phyloP scores from a whole-genome alignment of 2,329 filamentous ascomycete genomes.

The Ceratocystis huliohia region DNA sequence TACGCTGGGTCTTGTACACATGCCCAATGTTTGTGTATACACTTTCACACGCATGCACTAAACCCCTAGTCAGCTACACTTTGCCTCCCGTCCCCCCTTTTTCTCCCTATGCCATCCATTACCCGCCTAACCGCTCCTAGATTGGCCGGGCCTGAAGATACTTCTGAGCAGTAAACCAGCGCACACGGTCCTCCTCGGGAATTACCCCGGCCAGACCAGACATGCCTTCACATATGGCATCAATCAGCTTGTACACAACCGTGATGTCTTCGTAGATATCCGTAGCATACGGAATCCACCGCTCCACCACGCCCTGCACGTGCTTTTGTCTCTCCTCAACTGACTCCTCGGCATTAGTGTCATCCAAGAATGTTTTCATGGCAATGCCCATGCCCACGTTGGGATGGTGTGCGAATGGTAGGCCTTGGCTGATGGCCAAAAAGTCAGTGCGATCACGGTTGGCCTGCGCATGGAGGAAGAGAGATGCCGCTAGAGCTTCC shows the following conservation, averaged over 20 bases:
- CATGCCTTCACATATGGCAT: conserved; percentile 44
- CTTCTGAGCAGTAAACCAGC: conserved; percentile 15
- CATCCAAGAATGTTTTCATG: conserved; percentile 66
- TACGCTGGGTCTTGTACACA: too few species aligned
- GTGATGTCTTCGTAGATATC: conserved; percentile 48
- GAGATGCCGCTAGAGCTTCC: conserved; percentile 66
- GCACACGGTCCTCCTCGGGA: conserved; percentile 10
- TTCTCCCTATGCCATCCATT: not conserved
- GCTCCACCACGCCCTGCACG: conserved; percentile 39
- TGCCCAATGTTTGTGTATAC: too few species aligned
- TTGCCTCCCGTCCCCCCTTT: not conserved
- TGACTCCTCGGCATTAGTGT: conserved; percentile 43
- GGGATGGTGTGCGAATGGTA: conserved; percentile 57
- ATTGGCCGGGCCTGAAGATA: conserved; percentile 20
- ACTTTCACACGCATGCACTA: too few species aligned
- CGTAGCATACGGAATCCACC: conserved; percentile 46
- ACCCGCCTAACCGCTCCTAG: not conserved
- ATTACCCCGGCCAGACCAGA: conserved; percentile 6
- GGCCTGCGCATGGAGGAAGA: conserved; percentile 71
- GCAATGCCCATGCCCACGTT: conserved; percentile 68
- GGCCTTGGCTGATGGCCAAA: conserved; percentile 56
- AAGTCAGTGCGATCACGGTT: conserved; percentile 56
- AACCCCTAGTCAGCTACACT: not conserved
- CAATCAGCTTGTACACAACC: conserved; percentile 45
- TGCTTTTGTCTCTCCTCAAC: conserved; percentile 35